phyloP scores from a whole-genome alignment of 345 rosid species.

The Raphanus sativus region DNA sequence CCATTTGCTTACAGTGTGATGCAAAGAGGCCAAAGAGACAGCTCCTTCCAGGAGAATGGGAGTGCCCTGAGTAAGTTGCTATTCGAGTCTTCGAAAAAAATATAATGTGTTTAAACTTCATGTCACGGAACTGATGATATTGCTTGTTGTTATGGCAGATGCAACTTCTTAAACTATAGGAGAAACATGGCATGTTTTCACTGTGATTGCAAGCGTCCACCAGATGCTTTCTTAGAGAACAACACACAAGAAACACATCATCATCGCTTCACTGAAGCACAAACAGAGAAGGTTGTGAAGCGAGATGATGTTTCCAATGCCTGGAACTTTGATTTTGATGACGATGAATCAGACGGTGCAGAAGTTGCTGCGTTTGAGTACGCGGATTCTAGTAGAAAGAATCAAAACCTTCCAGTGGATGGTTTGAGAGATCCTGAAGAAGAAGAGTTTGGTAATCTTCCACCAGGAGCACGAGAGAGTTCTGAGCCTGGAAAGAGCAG shows the following conservation, averaged over 20 bases:
- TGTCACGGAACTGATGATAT: constrained; percentile 6
- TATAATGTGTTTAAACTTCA: not conserved
- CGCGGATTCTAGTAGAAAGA: constrained; percentile 59
- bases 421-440: constrained; percentile 46
- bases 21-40: constrained; percentile 96
- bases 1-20: constrained; percentile 91
- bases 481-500: constrained; percentile 42
- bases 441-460: constrained; percentile 39
- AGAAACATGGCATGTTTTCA: constrained; percentile 93
- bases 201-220: constrained; percentile 97
- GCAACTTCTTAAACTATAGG: constrained; percentile 93
- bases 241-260: constrained; percentile 50
- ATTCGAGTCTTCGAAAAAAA: not conserved
- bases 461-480: constrained; percentile 45
- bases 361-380: constrained; percentile 92
- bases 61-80: constrained; percentile 90
- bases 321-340: constrained; percentile 98
- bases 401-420: constrained; percentile 39
- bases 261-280: constrained; percentile 42
- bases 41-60: constrained; percentile 99
- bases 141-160: constrained; percentile 53
- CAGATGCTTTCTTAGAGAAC: constrained; percentile 62
- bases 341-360: constrained; percentile 96
- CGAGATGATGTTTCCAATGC: constrained; percentile 73
- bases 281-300: constrained; percentile 45